These are phyloP conservation scores for Nothophaeocryptopus gaeumannii DNA, from an alignment of 2,329 filamentous ascomycete genomes.

Conservation along the genomic window DNA sequence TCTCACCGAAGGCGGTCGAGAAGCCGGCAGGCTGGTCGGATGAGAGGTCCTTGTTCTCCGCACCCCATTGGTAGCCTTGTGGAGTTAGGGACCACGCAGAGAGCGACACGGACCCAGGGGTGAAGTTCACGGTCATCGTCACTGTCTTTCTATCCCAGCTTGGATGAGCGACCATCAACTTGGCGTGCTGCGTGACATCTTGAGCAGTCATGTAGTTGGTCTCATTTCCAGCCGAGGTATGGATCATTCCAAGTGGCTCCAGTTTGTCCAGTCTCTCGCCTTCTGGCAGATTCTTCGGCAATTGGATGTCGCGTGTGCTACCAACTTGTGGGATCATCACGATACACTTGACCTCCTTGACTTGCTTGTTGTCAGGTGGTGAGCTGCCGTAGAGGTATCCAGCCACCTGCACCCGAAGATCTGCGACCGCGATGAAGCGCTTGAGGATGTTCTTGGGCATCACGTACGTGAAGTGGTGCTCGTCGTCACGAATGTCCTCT, in stretches of 20 bases:
- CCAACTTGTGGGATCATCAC: constrained; percentile 98
- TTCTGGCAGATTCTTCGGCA: constrained; percentile 85
- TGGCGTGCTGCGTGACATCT: constrained; percentile 91
- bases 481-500: constrained; percentile 86
- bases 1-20: constrained; percentile 75
- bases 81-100: constrained; percentile 92
- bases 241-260: constrained; percentile 90
- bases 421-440: constrained; percentile 95
- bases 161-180: constrained; percentile 78
- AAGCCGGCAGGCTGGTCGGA: constrained; percentile 95
- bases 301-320: constrained; percentile 83
- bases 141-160: constrained; percentile 86
- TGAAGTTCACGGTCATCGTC: constrained; percentile 94
- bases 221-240: constrained; percentile 93
- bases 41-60: constrained; percentile 86
- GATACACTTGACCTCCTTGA: constrained; percentile 95
- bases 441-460: constrained; percentile 99
- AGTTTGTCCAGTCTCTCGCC: constrained; percentile 84
- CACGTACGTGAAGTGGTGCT: constrained; percentile 87
- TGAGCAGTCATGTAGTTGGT: constrained; percentile 92
- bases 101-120: constrained; percentile 90
- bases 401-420: constrained; percentile 92
- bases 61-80: constrained; percentile 92
- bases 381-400: constrained; percentile 93
- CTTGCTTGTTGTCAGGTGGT: constrained; percentile 88